These are phyloP conservation scores for Pseudevernia furfuracea DNA, from an alignment of 495 filamentous ascomycete species.

Conservation along the genomic window DNA sequence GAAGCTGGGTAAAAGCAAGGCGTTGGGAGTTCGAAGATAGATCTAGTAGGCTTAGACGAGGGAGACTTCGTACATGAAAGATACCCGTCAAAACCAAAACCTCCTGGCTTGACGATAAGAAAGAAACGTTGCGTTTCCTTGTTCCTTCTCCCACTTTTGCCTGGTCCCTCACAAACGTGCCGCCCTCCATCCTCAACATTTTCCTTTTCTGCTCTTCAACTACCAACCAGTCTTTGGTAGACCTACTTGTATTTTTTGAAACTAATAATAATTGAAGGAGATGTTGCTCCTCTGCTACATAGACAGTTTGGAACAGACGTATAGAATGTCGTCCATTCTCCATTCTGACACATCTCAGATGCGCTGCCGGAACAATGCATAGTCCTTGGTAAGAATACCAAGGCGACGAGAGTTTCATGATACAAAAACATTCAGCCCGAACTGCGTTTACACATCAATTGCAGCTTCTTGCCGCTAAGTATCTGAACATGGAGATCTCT, in stretches of 20 bases:
- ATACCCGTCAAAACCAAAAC: background rate
- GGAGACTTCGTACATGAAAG: background rate
- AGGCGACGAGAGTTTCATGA: too few species aligned
- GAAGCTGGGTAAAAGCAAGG: conserved; percentile 7
- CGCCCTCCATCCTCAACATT: background rate
- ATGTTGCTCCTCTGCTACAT: background rate
- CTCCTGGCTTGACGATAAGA: background rate
- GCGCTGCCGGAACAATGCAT: too few species aligned
- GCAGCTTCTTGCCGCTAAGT: too few species aligned
- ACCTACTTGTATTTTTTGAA: background rate
- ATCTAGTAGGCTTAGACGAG: background rate
- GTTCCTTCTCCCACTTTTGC: background rate
- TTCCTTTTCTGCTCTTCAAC: background rate
- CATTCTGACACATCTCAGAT: too few species aligned
- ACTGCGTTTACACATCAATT: too few species aligned
- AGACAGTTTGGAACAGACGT: too few species aligned
- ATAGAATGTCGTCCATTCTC: too few species aligned
- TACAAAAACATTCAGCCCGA: too few species aligned
- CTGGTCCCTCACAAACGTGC: background rate
- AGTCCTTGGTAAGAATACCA: too few species aligned
- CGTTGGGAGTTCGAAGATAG: background rate
- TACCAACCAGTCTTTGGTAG: background rate
- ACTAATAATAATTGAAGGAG: background rate
- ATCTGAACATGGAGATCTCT: too few species aligned
- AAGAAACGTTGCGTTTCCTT: too few species aligned